phyloP scores from a whole-genome alignment of 2,329 filamentous ascomycete species.

The Graphilbum sp. region DNA sequence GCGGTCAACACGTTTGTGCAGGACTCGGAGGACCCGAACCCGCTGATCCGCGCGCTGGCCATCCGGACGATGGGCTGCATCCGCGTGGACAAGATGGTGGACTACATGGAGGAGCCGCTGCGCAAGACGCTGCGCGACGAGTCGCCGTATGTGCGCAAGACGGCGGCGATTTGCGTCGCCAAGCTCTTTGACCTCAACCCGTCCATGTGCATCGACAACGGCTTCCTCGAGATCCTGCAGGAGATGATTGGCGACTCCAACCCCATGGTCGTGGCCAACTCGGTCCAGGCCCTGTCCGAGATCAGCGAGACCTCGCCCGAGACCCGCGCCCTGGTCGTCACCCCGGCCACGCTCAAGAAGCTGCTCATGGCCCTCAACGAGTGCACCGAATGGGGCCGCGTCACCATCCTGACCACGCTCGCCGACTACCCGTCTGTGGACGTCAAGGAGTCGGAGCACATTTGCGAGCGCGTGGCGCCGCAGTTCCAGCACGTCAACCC shows the following conservation, averaged over 20 bases:
- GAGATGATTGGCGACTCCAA: slow-evolving; percentile 96
- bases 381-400: slow-evolving; percentile 95
- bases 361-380: slow-evolving; percentile 92
- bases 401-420: slow-evolving; percentile 80
- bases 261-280: slow-evolving; percentile 98
- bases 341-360: slow-evolving; percentile 74
- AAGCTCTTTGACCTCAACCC: slow-evolving; percentile 96
- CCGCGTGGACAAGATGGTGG: slow-evolving; percentile 96
- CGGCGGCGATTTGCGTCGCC: slow-evolving; percentile 90
- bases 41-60: slow-evolving; percentile 81
- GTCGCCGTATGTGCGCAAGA: slow-evolving; percentile 96
- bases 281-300: slow-evolving; percentile 81
- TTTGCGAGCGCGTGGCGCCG: slow-evolving; percentile 87
- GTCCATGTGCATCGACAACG: slow-evolving; percentile 84
- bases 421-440: slow-evolving; percentile 79
- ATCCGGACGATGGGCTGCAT: slow-evolving; percentile 99
- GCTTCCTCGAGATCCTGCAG: slow-evolving; percentile 83
- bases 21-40: slow-evolving; percentile 97
- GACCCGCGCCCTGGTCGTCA: slow-evolving; percentile 72
- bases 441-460: slow-evolving; percentile 91
- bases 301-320: slow-evolving; percentile 84
- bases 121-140: slow-evolving; percentile 94
- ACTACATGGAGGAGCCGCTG: slow-evolving; percentile 97
- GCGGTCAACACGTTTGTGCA: slow-evolving; percentile 99
- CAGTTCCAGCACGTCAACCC: slow-evolving; percentile 98